Evolutionary conservation across 2,329 filamentous ascomycete species (phyloP), one percentile per base, ranked within the genome.

Genomic region (Fusarium tuaranense): DNA sequence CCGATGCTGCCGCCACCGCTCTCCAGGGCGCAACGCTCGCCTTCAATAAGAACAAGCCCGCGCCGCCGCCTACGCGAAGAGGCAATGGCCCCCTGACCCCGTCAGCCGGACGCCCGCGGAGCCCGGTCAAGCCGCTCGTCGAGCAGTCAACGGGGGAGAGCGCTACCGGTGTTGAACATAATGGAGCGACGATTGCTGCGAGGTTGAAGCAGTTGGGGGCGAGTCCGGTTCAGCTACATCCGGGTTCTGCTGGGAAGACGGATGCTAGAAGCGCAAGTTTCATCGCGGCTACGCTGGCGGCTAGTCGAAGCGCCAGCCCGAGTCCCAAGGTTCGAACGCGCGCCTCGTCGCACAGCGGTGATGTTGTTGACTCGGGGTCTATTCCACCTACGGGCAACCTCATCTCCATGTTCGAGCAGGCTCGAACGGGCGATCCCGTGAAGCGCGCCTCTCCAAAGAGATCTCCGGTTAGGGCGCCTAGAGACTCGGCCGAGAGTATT

Each of bases 391-490:
- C 92, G 0, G 90, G 86, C 4, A 89, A 91, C 6, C 84, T 94
- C 22, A 92, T 94, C 64, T 89, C 89, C 44, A 87, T 94, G 83
- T 94, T 94, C 74, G 93, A 95, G 82, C 85, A 87, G 72, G 86
- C 84, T 48, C 72, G 67, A 60, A 74, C 72, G 18, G 76, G 74
- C n/a, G 81, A 83, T 53, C 81, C 82, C 5, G 77, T 81, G 7
- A 85, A 84, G 78, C 84, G 78, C 65, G 72, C 69, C 22, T 76
- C 76, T 51, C 76, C 74, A 6, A 75, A 64, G 67, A 73, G 73
- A 53, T 74, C 74, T 4, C 74, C 75, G 8, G 64, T 57, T 25
- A 70, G 70, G 32, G 59, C 71, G 4, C 30, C 67, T 8, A 70
- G 46, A 13, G 68, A 62, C 32, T 70, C 69, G 27, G 51, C 59